Percentiles rank a stretch among this genome's conserved stretches.
Evolutionary conservation across 2,329 filamentous ascomycete genomes (phyloP).

Genomic region (Chaetomiaceae sp.): DNA sequence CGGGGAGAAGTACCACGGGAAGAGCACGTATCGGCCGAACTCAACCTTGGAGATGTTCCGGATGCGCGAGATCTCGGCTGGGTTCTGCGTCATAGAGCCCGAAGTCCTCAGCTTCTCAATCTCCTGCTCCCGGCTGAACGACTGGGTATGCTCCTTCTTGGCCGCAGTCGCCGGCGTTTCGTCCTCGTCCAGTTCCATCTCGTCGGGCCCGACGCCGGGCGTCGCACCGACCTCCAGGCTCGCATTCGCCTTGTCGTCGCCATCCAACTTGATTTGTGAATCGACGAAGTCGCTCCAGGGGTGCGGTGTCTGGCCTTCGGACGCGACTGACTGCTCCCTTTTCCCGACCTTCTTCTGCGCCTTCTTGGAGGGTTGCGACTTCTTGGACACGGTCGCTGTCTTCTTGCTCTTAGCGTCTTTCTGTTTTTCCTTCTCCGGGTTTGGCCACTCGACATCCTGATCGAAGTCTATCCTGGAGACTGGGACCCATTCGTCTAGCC

Average conservation of each 20-base stretch:
- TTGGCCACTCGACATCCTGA: conserved; percentile 94
- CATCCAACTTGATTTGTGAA: conserved; percentile 39
- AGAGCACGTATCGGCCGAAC: conserved; percentile 86
- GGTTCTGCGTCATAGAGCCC: conserved; percentile 98
- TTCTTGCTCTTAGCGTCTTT: conserved; percentile 71
- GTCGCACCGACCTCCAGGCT: conserved; percentile 41
- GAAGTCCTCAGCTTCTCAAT: conserved; percentile 93
- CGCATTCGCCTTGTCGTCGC: conserved; percentile 39
- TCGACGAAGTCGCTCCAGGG: conserved; percentile 50
- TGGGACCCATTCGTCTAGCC: conserved; percentile 77
- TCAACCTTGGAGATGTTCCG: conserved; percentile 91
- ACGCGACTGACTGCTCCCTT: conserved; percentile 48
- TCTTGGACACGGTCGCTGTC: conserved; percentile 50
- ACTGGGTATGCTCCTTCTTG: conserved; percentile 39
- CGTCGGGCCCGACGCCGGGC: conserved; percentile 39
- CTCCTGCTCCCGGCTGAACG: conserved; percentile 78
- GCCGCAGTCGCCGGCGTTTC: conserved; percentile 30
- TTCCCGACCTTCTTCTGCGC: conserved; percentile 49
- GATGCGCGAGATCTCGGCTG: conserved; percentile 91
- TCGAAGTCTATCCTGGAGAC: conserved; percentile 75
- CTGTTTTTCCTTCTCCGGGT: conserved; percentile 74
- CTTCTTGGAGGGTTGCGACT: conserved; percentile 50
- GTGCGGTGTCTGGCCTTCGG: conserved; percentile 49
- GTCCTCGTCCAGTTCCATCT: conserved; percentile 52
- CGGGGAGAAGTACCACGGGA: conserved; percentile 98